Evolutionary conservation across 176 grass and related monocot species (phyloP).

Genomic region (Otatea glauca): DNA sequence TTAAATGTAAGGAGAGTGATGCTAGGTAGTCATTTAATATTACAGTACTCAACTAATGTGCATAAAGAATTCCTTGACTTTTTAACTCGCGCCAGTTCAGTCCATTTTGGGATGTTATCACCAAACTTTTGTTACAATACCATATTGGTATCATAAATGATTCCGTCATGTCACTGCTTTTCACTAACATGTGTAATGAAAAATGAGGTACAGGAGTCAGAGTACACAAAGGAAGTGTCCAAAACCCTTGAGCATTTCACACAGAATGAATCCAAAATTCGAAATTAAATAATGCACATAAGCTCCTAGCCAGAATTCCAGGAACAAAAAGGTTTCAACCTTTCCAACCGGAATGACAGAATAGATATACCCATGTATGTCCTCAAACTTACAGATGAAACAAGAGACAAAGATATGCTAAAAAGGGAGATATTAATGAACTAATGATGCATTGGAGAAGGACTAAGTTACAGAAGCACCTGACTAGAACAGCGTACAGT

Average conservation of each 20-base stretch:
- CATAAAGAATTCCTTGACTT: slow-evolving; percentile 15
- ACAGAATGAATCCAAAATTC: not conserved
- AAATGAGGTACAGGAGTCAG: not conserved
- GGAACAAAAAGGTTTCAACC: not conserved
- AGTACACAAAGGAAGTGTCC: not conserved
- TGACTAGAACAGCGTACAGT: slow-evolving; percentile 12
- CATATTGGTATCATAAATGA: slow-evolving; percentile 24
- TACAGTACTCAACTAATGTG: not conserved
- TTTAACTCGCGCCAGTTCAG: not conserved
- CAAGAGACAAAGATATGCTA: slow-evolving; percentile 13
- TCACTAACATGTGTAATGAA: not conserved
- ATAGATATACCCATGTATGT: not conserved
- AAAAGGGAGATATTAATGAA: slow-evolving; percentile 14
- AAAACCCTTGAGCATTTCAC: slow-evolving; percentile 8
- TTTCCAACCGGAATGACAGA: slow-evolving; percentile 13
- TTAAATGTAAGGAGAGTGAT: slow-evolving; percentile 16
- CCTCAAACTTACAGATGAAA: slow-evolving; percentile 8
- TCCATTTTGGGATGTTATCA: slow-evolving; percentile 12
- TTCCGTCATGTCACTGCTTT: not conserved
- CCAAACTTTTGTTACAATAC: slow-evolving; percentile 7
- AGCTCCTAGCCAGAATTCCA: not conserved
- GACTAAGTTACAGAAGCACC: slow-evolving; percentile 23
- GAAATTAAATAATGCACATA: not conserved
- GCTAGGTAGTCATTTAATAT: not conserved
- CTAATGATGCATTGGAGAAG: slow-evolving; percentile 2